Evolutionary conservation across 371 early-diverging fungal species (phyloP), one percentile per base, ranked within the genome.

Genomic region (Basidiobolus meristosporus): DNA sequence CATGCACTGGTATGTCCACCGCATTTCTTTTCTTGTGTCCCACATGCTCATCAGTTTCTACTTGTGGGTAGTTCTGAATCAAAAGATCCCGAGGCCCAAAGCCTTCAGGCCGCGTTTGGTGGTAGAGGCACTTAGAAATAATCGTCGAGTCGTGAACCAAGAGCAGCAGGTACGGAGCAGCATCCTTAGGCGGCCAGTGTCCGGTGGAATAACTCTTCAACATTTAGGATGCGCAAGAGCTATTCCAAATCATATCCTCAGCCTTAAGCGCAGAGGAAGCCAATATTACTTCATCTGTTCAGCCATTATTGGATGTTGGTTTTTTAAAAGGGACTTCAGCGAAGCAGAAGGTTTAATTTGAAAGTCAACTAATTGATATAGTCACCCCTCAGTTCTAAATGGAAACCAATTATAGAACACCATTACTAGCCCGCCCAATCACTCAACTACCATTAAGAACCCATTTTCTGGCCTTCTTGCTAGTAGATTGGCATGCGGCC

Each of bases 221-320:
- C 18, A 19, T 23, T 35, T 42, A 91, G 75, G 93, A 92, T 55
- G 93, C 91, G 0, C 93, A 92, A 49, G 93, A 92, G 50, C 65
- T 90, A 16, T 82, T 90, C 42, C 85, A 87, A 52, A 67, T 89
- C 6, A 74, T 92, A 11, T 80, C 85, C 7, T 70, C 74, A 31
- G 67, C 77, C 23, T 48, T 92, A 5, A 72, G 77, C 6, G 62
- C 71, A 3, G 90, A 90, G 45, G 77, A 72, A 47, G 58, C 35
- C 12, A 32, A 16, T 0, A 29, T 45, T 45, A 14, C 46, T 19
- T 22, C 39, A 26, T 20, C 48, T 44, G 28, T 48, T 41, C 16
- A 46, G 39, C 31, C 55, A 40, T 12, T 43, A 39, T 22, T 40
- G 40, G 47, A 51, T 42, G 11, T 20, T 42, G 37, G 46, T 43